Evolutionary conservation across 2,329 filamentous ascomycete species (phyloP).

Genomic region (Domatiomyces globalis): DNA sequence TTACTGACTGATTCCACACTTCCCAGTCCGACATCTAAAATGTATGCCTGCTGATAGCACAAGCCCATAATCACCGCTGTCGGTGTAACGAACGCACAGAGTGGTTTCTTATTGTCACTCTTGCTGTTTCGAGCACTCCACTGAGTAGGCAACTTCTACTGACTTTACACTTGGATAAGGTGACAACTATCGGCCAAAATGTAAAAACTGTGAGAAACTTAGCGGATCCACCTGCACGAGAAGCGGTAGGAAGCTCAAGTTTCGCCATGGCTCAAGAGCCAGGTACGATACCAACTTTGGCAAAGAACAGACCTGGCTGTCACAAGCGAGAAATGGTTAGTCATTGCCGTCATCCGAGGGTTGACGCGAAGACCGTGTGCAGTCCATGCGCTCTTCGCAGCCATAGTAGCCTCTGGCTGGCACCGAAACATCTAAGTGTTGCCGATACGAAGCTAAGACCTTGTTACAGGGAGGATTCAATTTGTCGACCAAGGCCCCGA

Average conservation of each 20-base stretch:
- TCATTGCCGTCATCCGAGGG: background rate
- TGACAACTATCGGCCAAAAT: slow-evolving; percentile 16
- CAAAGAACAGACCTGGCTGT: slow-evolving; percentile 18
- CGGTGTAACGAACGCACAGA: background rate
- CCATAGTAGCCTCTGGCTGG: background rate
- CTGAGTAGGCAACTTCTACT: background rate
- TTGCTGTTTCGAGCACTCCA: background rate
- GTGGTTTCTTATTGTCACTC: background rate
- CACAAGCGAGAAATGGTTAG: slow-evolving; percentile 18
- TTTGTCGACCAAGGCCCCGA: slow-evolving; percentile 18
- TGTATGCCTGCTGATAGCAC: slow-evolving; percentile 13
- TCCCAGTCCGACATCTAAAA: slow-evolving; percentile 17
- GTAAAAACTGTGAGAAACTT: slow-evolving; percentile 15
- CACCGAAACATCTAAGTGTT: background rate
- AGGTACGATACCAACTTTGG: slow-evolving; percentile 17
- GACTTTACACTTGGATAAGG: slow-evolving; percentile 12
- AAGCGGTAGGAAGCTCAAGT: slow-evolving; percentile 16
- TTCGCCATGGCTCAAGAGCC: slow-evolving; percentile 16
- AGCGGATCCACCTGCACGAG: slow-evolving; percentile 13
- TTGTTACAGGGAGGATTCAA: slow-evolving; percentile 15
- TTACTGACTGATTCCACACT: slow-evolving; percentile 7
- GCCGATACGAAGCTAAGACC: background rate
- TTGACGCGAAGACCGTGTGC: background rate
- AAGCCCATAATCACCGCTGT: slow-evolving; percentile 2
- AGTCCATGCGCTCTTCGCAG: background rate